phyloP scores from a whole-genome alignment of 2,329 filamentous ascomycete genomes.

The Furcasterigmium furcatum region DNA sequence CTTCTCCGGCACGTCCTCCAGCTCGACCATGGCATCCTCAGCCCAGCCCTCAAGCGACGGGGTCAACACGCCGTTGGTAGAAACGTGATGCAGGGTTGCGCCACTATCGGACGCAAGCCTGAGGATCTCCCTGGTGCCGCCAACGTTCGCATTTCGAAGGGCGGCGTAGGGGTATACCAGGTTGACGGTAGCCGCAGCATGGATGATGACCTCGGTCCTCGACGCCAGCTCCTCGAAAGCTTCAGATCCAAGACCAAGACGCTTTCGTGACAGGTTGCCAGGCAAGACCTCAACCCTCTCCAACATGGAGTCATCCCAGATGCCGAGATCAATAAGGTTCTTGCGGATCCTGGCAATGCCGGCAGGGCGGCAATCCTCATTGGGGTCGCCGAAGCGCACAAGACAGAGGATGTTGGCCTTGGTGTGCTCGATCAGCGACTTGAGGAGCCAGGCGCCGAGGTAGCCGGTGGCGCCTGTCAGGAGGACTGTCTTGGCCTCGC shows the following conservation, averaged over 20 bases:
- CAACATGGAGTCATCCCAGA: slow-evolving; percentile 75
- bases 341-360: slow-evolving; percentile 71
- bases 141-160: slow-evolving; percentile 69
- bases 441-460: slow-evolving; percentile 71
- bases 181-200: slow-evolving; percentile 76
- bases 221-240: slow-evolving; percentile 62
- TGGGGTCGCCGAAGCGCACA: slow-evolving; percentile 68
- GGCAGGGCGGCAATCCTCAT: slow-evolving; percentile 59
- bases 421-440: slow-evolving; percentile 64
- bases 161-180: slow-evolving; percentile 80
- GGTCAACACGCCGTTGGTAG: slow-evolving; percentile 76
- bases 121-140: slow-evolving; percentile 74
- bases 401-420: slow-evolving; percentile 69
- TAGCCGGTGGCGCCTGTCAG: slow-evolving; percentile 76
- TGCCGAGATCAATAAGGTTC: slow-evolving; percentile 73
- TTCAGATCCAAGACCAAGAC: slow-evolving; percentile 64
- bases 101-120: slow-evolving; percentile 65
- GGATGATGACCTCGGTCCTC: slow-evolving; percentile 70
- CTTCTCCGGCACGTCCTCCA: slow-evolving; percentile 66
- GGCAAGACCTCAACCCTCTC: slow-evolving; percentile 75
- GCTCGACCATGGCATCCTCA: slow-evolving; percentile 63
- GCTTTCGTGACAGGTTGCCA: slow-evolving; percentile 67
- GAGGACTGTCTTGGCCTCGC: slow-evolving; percentile 65
- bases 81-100: slow-evolving; percentile 74
- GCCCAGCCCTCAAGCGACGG: slow-evolving; percentile 68